These are phyloP conservation scores for Capsicum rhomboideum DNA, from an alignment of 257 asterid genomes.

Conservation along the genomic window DNA sequence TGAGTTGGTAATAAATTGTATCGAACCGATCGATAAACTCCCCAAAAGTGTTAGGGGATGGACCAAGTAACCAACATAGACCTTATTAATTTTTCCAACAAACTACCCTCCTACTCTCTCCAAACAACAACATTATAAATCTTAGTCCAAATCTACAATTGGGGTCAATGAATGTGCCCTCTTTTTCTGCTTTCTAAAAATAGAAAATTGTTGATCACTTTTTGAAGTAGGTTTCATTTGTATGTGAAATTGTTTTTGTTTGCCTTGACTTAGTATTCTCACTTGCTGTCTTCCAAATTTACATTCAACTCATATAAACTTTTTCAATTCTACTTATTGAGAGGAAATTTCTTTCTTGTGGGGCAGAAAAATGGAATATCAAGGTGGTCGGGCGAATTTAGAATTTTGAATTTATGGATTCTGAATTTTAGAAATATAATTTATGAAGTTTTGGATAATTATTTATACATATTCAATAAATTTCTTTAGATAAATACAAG, in stretches of 20 bases:
- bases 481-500: background rate
- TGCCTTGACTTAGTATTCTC: background rate
- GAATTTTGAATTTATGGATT: background rate
- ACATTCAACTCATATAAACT: background rate
- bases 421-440: rapidly evolving
- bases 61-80: background rate
- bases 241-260: background rate
- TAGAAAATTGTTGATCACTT: slow-evolving; percentile 12
- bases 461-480: background rate
- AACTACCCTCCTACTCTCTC: background rate
- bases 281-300: background rate
- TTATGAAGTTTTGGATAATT: background rate
- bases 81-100: background rate
- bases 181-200: slow-evolving; percentile 13
- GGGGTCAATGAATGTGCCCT: background rate
- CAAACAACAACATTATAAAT: background rate
- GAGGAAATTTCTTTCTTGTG: background rate
- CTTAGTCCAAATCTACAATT: background rate
- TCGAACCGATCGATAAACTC: too few relatives aligned
- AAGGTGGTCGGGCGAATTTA: rapidly evolving
- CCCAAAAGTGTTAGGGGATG: background rate
- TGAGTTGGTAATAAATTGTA: too few relatives aligned
- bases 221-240: background rate
- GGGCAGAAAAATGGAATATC: background rate
- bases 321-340: background rate